A percentile compares a stretch with the other conserved stretches of the same genome.
Evolutionary conservation across 768 basidiomycete genomes (phyloP).

Genomic region (Ramaria sp.): DNA sequence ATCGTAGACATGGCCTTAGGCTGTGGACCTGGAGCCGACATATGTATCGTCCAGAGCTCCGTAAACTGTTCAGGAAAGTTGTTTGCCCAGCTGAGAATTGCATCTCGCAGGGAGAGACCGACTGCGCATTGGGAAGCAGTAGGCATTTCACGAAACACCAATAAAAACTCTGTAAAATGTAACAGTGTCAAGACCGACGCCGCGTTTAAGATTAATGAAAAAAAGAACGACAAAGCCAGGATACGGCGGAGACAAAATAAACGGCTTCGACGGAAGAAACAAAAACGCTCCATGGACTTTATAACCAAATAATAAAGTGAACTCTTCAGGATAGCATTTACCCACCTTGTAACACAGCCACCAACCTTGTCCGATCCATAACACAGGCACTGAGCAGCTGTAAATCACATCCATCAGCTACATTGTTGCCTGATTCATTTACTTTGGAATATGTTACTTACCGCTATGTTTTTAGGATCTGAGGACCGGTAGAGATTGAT

Average conservation of each 20-base stretch:
- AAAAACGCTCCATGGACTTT: neutral
- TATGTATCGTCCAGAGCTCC: neutral
- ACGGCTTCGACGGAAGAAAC: neutral
- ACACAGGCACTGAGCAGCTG: neutral
- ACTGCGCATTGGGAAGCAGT: neutral
- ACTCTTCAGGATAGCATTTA: neutral
- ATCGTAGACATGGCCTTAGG: no score
- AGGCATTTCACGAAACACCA: neutral
- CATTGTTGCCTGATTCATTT: no score
- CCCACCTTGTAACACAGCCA: neutral
- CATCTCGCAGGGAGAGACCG: constrained; percentile 1
- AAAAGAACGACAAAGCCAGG: neutral
- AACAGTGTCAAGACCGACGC: neutral
- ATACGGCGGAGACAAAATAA: no score
- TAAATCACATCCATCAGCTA: neutral
- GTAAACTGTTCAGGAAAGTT: neutral
- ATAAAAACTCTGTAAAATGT: neutral
- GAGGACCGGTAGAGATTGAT: no score
- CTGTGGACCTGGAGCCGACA: neutral
- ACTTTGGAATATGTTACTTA: no score
- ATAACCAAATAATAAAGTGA: neutral
- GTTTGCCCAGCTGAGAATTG: neutral
- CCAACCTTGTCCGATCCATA: neutral
- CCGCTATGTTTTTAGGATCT: no score
- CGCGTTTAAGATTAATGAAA: no score